These are phyloP conservation scores for Mariannaea elegans DNA, from an alignment of 2,329 filamentous ascomycete species.

Conservation along the genomic window DNA sequence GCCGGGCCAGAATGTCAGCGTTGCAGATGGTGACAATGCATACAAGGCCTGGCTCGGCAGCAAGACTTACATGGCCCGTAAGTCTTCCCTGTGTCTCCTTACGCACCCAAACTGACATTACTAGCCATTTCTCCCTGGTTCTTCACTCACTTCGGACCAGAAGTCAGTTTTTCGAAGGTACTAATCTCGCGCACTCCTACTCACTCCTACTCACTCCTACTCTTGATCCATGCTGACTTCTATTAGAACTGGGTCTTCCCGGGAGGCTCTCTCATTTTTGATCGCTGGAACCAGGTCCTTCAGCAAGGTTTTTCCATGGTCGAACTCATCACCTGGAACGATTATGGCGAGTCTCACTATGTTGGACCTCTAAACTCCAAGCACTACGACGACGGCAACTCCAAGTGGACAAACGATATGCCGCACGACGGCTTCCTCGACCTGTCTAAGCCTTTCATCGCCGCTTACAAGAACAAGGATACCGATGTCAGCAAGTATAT, in stretches of 20 bases:
- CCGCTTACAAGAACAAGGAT: conserved; percentile 59
- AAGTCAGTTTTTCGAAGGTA: conserved; percentile 28
- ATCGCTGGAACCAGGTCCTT: conserved; percentile 63
- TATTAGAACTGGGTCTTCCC: conserved; percentile 67
- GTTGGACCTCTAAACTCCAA: conserved; percentile 57
- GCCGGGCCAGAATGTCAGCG: conserved; percentile 48
- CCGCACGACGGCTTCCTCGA: conserved; percentile 61
- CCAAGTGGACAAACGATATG: conserved; percentile 61
- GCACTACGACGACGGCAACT: conserved; percentile 54
- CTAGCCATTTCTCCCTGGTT: conserved; percentile 52
- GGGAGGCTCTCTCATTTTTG: conserved; percentile 65
- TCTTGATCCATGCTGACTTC: conserved; percentile 48
- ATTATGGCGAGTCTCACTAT: conserved; percentile 66
- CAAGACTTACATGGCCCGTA: conserved; percentile 59
- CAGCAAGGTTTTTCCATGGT: conserved; percentile 57
- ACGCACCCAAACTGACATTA: neutral
- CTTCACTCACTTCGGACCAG: conserved; percentile 54
- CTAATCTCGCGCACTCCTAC: neutral
- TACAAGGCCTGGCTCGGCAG: conserved; percentile 47
- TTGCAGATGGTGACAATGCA: conserved; percentile 48
- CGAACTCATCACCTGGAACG: conserved; percentile 56
- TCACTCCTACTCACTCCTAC: neutral
- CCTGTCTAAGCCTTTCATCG: conserved; percentile 62
- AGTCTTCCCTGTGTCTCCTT: neutral
- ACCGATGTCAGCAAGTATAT: conserved; percentile 52